These are phyloP conservation scores for Pleurotus pulmonarius DNA, from an alignment of 768 basidiomycete genomes.

Conservation along the genomic window DNA sequence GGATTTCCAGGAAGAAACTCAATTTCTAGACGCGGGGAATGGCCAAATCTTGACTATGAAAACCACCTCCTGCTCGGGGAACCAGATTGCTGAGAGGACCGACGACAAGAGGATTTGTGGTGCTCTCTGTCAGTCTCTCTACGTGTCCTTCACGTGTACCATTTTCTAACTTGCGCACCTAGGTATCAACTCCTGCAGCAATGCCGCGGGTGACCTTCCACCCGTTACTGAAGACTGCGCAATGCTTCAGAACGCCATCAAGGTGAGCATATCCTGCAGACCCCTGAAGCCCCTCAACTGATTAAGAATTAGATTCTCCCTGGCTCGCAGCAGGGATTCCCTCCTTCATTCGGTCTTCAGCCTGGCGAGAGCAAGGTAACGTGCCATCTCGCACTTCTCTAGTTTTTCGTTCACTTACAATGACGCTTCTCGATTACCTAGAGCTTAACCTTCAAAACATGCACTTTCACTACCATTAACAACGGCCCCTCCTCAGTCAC, in stretches of 20 bases:
- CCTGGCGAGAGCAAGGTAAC: slow-evolving; percentile 2
- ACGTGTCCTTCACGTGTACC: too few relatives aligned
- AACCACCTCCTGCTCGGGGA: neutral
- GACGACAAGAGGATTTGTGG: slow-evolving; percentile 7
- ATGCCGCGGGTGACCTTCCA: neutral
- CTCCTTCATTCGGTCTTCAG: slow-evolving; percentile 1
- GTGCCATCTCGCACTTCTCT: neutral
- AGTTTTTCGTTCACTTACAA: too few relatives aligned
- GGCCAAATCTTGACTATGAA: neutral
- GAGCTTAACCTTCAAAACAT: neutral
- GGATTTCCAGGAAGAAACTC: neutral
- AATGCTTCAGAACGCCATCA: neutral
- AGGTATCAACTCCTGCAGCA: slow-evolving; percentile 2
- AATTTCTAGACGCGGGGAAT: neutral
- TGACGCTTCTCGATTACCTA: neutral
- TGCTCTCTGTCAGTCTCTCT: neutral
- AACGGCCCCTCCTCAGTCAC: slow-evolving; percentile 1
- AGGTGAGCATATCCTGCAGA: neutral
- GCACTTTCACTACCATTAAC: slow-evolving; percentile 3
- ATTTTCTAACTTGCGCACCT: too few relatives aligned
- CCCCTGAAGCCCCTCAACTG: too few relatives aligned
- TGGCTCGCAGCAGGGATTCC: neutral
- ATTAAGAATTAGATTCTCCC: too few relatives aligned
- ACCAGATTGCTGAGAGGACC: neutral
- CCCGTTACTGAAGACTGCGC: neutral